Conservation (phyloP, 257 asterid species). For the Salvia splendens region DNA sequence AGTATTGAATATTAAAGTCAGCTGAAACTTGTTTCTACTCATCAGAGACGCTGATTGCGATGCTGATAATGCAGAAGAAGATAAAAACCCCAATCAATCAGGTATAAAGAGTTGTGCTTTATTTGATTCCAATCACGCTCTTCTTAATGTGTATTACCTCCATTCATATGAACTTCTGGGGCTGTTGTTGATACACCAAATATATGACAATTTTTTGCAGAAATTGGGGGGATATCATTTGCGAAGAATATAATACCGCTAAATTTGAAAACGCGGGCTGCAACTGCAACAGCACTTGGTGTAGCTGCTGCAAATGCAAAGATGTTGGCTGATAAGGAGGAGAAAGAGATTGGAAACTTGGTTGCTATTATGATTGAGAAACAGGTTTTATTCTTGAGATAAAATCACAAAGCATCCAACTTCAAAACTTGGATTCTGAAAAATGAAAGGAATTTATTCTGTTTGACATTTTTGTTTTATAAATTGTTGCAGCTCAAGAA, state of each 20-base stretch:
- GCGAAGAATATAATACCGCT: conserved; percentile 56
- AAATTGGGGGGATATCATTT: conserved; percentile 38
- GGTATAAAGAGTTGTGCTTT: conserved; percentile 39
- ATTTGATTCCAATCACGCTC: conserved; percentile 10
- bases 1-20: conserved; percentile 29
- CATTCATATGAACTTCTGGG: no score
- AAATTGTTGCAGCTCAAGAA: conserved; percentile 52
- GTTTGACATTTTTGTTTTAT: background rate
- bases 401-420: background rate
- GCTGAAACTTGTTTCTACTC: conserved; percentile 18
- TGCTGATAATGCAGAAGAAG: conserved; percentile 46
- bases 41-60: conserved; percentile 44
- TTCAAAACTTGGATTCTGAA: background rate
- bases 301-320: conserved; percentile 93
- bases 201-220: conserved; percentile 38
- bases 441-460: background rate
- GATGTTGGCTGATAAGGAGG: conserved; percentile 91
- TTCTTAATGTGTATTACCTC: background rate
- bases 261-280: conserved; percentile 76
- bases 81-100: conserved; percentile 40
- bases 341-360: conserved; percentile 69
- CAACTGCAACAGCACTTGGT: conserved; percentile 87
- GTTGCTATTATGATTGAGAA: conserved; percentile 68
- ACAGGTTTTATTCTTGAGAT: conserved; percentile 51
- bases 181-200: conserved; percentile 7